Conservation (phyloP, 495 filamentous ascomycete genomes). For the Barbatosphaeria neglecta region DNA sequence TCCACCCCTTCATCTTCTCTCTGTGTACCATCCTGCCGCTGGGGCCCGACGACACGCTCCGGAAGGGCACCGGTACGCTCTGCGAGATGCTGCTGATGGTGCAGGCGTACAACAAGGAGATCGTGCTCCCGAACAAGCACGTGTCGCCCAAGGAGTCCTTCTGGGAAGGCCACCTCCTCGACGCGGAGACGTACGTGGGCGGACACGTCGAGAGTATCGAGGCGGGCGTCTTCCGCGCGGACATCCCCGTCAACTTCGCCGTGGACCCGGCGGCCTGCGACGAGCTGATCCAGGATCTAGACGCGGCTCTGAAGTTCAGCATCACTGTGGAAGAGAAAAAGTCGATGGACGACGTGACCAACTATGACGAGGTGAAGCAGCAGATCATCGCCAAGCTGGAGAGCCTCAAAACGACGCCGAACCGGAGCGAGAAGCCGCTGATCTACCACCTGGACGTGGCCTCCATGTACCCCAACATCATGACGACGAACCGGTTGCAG, state of each 20-base stretch:
- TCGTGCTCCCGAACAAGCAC: constrained; percentile 94
- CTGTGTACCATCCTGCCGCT: constrained; percentile 93
- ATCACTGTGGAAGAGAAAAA: constrained; percentile 94
- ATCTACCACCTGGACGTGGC: constrained; percentile 99
- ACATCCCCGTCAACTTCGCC: constrained; percentile 87
- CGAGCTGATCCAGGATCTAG: constrained; percentile 75
- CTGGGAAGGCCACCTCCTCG: constrained; percentile 91
- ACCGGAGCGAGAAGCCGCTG: constrained; percentile 69
- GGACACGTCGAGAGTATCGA: constrained; percentile 99
- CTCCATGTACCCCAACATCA: constrained; percentile 99
- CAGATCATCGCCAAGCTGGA: constrained; percentile 66
- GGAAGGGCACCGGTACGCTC: constrained; percentile 93
- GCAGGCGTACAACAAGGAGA: constrained; percentile 84
- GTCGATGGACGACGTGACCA: constrained; percentile 74
- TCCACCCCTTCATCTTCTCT: constrained; percentile 98
- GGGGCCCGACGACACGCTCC: constrained; percentile 79
- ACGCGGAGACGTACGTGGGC: constrained; percentile 95
- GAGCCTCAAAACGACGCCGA: constrained; percentile 67
- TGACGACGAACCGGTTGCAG: constrained; percentile 97
- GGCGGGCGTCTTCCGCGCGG: constrained; percentile 89
- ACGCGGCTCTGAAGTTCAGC: constrained; percentile 83
- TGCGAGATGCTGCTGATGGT: constrained; percentile 99
- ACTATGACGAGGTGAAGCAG: constrained; percentile 85
- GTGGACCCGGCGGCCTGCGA: constrained; percentile 81
- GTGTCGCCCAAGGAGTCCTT: constrained; percentile 82